Conservation (phyloP, 495 filamentous ascomycete genomes). For the Apodospora peruviana region DNA sequence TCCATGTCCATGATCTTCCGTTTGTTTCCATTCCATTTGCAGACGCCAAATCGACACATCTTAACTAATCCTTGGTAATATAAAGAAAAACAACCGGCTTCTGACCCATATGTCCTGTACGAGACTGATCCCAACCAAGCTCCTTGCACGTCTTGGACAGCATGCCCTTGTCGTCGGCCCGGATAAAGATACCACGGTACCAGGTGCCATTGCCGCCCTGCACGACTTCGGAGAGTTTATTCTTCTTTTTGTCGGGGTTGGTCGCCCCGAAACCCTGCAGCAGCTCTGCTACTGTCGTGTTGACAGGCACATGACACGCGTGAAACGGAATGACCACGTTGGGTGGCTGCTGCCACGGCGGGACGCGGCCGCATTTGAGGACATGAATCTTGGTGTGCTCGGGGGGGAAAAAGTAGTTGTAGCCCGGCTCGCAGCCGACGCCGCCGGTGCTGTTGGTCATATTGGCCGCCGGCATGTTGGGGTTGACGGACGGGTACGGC, state of each 20-base stretch:
- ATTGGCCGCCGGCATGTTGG: constrained; percentile 50
- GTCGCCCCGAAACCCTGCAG: constrained; percentile 40
- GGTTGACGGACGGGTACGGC: constrained; percentile 31
- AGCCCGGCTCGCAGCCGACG: constrained; percentile 43
- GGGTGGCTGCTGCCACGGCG: constrained; percentile 37
- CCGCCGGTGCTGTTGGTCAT: constrained; percentile 53
- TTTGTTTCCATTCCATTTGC: no score
- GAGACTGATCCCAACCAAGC: constrained; percentile 32
- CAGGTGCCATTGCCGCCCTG: constrained; percentile 31
- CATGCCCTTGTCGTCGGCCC: constrained; percentile 18
- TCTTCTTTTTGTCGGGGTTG: constrained; percentile 33
- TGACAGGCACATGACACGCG: constrained; percentile 35
- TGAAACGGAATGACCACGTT: constrained; percentile 24
- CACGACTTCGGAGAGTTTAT: constrained; percentile 37
- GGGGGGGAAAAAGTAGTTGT: constrained; percentile 45
- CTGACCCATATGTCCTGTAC: constrained; percentile 26
- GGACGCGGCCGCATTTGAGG: constrained; percentile 28
- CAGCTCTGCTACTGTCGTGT: constrained; percentile 37
- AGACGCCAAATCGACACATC: no score
- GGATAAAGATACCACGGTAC: constrained; percentile 28
- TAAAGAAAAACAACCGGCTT: constrained; percentile 37
- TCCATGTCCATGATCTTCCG: no score
- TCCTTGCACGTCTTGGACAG: constrained; percentile 26
- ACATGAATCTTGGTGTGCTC: constrained; percentile 46
- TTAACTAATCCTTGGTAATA: constrained; percentile 34